Evolutionary conservation across 2,329 filamentous ascomycete genomes (phyloP).

Genomic region (Diplodia seriata): DNA sequence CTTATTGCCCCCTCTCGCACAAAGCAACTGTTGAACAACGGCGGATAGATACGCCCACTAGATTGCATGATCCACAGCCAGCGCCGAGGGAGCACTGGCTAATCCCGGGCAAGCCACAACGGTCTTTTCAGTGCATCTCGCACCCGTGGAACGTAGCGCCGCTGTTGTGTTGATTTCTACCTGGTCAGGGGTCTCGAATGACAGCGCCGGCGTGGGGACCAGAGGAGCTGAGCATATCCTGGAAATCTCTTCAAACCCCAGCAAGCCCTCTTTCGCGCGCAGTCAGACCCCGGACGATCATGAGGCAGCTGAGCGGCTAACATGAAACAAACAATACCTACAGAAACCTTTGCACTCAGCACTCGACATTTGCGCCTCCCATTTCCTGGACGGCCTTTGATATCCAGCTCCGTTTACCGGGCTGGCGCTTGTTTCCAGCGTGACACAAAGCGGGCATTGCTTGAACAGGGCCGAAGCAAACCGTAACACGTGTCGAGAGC

Average conservation of each 20-base stretch:
- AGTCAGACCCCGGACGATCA: not conserved
- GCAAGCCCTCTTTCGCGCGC: not conserved
- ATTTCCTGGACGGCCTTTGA: not conserved
- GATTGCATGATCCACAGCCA: constrained; percentile 28
- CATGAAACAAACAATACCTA: constrained; percentile 26
- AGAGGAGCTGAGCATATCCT: constrained; percentile 6
- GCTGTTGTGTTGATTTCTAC: constrained; percentile 28
- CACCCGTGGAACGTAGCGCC: constrained; percentile 27
- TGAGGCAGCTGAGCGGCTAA: not conserved
- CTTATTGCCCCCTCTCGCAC: constrained; percentile 17
- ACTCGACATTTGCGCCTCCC: constrained; percentile 4
- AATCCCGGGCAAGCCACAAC: constrained; percentile 28
- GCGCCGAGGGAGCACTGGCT: constrained; percentile 27
- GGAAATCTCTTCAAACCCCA: not conserved
- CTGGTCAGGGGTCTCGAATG: constrained; percentile 29
- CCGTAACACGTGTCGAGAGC: constrained; percentile 27
- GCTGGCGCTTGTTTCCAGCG: not conserved
- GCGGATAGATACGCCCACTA: constrained; percentile 15
- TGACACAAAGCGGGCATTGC: constrained; percentile 21
- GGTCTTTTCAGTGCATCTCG: constrained; percentile 28
- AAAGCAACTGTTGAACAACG: constrained; percentile 10
- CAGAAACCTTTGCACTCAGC: constrained; percentile 28
- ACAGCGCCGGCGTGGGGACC: constrained; percentile 1
- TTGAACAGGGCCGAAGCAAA: constrained; percentile 21
- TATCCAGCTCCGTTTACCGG: not conserved